phyloP scores from a whole-genome alignment of 2,329 filamentous ascomycete genomes.

The Apiospora arundinis region DNA sequence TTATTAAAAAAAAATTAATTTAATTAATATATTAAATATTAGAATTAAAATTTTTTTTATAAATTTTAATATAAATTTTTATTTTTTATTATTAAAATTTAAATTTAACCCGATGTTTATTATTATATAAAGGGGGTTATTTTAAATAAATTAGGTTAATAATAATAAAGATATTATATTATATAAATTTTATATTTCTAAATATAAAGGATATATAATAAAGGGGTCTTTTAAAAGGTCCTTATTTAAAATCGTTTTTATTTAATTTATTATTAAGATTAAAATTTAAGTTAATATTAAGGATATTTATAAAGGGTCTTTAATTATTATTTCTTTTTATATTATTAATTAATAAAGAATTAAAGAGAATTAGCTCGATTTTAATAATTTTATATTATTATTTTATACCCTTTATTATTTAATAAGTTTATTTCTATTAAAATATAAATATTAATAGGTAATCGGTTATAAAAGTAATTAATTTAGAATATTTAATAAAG shows the following conservation, averaged over 20 bases:
- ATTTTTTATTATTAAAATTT: too few species aligned
- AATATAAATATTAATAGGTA: background rate
- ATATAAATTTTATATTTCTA: accelerated
- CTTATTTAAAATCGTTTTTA: background rate
- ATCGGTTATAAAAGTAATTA: background rate
- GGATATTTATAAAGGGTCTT: background rate
- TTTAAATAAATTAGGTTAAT: background rate
- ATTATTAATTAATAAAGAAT: background rate
- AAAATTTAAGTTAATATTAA: too few species aligned
- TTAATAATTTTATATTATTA: background rate
- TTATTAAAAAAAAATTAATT: too few species aligned
- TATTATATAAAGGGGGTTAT: background rate
- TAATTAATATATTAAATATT: too few species aligned
- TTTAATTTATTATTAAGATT: background rate
- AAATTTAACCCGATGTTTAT: background rate
- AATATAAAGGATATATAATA: background rate
- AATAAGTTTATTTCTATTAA: background rate
- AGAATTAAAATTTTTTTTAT: too few species aligned
- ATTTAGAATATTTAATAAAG: background rate
- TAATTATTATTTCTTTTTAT: background rate
- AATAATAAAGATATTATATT: background rate
- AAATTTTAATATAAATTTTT: too few species aligned
- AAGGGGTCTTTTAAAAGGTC: background rate
- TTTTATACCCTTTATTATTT: background rate
- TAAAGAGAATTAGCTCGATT: background rate